Evolutionary conservation across 2,329 filamentous ascomycete species (phyloP), one percentile per base, ranked within the genome.

Genomic region (Ophiostoma perfectum): DNA sequence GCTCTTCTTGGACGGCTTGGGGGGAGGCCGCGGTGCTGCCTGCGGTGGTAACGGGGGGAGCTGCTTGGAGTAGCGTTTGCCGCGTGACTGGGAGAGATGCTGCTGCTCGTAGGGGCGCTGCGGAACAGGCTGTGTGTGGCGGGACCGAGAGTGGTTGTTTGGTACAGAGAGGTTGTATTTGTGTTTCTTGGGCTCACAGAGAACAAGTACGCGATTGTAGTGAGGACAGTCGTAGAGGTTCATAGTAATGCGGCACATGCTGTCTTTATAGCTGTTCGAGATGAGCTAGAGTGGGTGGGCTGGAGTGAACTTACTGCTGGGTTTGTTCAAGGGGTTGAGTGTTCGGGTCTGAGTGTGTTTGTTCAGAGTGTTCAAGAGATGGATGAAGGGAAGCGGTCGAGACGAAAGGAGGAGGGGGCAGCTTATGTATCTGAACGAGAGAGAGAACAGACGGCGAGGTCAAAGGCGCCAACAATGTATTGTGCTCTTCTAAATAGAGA

Each of bases 211-310:
- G 58, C 58, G 58, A 38, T 39, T 62, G 58, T n/a, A 62, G 58
- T 62, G 58, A n/a, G 58, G 36, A 62, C 58, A 62, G 14, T 62
- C 58, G 14, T 42, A 62, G 14, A 62, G 36, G 36, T 62, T 39
- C 16, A 14, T 41, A n/a, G 58, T 62, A 38, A 62, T 62, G 58
- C 58, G 38, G 36, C 58, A 62, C 58, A 62, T 62, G 58, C 2
- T 41, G 58, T 27, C 27, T 55, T 11, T 55, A 55, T 55, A 55
- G 49, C 18, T 4, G 6, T 55, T 27, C 4, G 18, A 18, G 18
- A 7, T 36, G n/a, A 18, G 49, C n/a, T 18, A 27, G 7, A 55
- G 27, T n/a, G 9, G 49, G 18, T 55, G 49, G 49, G 12, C 49
- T 55, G 11, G 27, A 27, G 27, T 27, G 27, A 27, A 27, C 27